Base-by-base conservation (phyloP, 2,329 filamentous ascomycete genomes). In the Aspergillus sp. region DNA sequence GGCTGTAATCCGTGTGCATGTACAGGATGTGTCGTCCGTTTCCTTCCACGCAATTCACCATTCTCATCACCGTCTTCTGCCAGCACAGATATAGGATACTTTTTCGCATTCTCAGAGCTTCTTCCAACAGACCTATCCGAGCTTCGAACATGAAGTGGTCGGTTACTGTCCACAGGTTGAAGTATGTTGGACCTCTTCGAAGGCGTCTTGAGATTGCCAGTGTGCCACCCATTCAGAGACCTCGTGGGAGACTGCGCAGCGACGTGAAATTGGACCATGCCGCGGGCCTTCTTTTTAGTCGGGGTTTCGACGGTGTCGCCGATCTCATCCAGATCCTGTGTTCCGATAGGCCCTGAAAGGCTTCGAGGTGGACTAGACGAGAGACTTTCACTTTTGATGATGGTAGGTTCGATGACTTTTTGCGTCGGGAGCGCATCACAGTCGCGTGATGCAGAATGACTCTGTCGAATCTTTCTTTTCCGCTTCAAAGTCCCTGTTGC, bases 291-390 rank as follows among this genome's bases (percentile, higher is more conserved):
- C 29, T 56, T 58, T 52, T 71, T 73, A 11, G 76, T 82, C 47
- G 74, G 65, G 60, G 78, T 71, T 44, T 69, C 59, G 16, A 73
- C 65, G 40, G 49, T 55, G 29, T 66, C 67, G 6, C 76, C 78
- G 47, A 76, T 69, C 40, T 78, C 75, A 61, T 84, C 81, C 10
- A 88, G 73, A 62, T 88, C 85, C 47, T 87, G 75, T 49, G 83
- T 87, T 47, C 85, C 83, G 38, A 81, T 74, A 0, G 76, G 44
- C 19, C 52, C 58, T 7, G 51, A 49, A 45, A 50, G 47, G 11
- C 47, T 49, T 11, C 47, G 57, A n/a, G 64, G 10, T 23, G 69
- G 66, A 50, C 69, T 71, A 36, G 69, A 71, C 32, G 69, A 69
- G 20, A 64, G 47, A 14, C 61, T 57, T 54, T 76, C 72, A 47